Evolutionary conservation across 805 yeast genomes (phyloP), one percentile per base, ranked within the genome.

Genomic region (Kodamaea laetipori): DNA sequence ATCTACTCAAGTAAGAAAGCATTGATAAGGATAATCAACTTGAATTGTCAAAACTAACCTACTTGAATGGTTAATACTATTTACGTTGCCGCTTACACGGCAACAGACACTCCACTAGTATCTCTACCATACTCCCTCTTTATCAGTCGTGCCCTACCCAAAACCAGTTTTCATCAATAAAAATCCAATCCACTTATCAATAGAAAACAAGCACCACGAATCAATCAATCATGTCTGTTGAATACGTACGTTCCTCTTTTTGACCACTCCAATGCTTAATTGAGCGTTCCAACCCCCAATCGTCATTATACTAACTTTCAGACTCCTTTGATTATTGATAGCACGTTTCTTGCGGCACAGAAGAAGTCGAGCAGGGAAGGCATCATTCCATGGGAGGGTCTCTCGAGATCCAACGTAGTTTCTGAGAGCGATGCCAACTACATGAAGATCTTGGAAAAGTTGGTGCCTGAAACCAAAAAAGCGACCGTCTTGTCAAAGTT

Each of bases 351-450:
- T 57, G 74, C 76, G 45, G 90, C 84, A 54, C 76, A 83, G 41
- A 74, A 84, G 53, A 72, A 76, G 51, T 80, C 80, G 48, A 82
- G 89, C 50, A 74, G 94, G 55, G 83, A 86, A 47, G 78, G 94
- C 51, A 82, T 90, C 24, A 79, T 90, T 44, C 95, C 95, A 24
- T 90, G 97, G 97, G 95, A 87, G 57, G 95, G 95, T 7, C 81
- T 86, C 54, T 82, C 86, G 8, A 76, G 96, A 43, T 82, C 90
- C 13, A 81, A 79, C 37, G 77, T 82, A 35, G 71, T 90, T 28
- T 67, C 82, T 34, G 76, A 75, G 39, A 80, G 78, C 48, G 94
- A 88, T 60, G 92, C 90, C 8, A 75, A 75, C 40, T 66, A 74
- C 36, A 70, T 81, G 53, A 79, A 79, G 57, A 64, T 71, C 15